Conservation (phyloP, 345 rosid genomes). For the Eucalyptus curtisii region DNA sequence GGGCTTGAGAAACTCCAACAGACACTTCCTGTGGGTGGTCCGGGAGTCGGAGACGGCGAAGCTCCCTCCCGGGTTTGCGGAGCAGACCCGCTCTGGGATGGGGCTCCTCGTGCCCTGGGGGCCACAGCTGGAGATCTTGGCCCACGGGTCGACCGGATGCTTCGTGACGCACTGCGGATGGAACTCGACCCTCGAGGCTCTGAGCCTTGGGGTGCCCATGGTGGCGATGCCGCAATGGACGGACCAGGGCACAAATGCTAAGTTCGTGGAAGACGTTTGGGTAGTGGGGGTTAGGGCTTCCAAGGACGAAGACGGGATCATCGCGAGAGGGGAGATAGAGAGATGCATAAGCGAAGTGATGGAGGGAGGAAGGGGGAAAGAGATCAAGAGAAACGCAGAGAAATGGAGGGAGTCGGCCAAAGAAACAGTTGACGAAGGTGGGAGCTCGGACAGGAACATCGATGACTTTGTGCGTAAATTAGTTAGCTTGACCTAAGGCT, state of each 20-base stretch:
- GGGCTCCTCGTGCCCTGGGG: conserved; percentile 13
- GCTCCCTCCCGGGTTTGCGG: neutral
- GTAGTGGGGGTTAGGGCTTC: conserved; percentile 1
- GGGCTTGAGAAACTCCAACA: neutral
- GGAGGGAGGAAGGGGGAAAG: conserved; percentile 15
- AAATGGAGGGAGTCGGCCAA: conserved; percentile 22
- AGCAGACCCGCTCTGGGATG: neutral
- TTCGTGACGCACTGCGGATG: conserved; percentile 23
- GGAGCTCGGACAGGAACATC: conserved; percentile 16
- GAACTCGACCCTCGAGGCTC: conserved; percentile 16
- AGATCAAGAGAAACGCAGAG: conserved; percentile 5
- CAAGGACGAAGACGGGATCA: neutral
- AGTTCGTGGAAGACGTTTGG: conserved; percentile 20
- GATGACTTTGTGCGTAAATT: neutral
- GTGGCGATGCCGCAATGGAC: conserved; percentile 28
- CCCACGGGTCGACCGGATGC: conserved; percentile 12
- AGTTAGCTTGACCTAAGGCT: neutral
- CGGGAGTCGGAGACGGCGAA: neutral
- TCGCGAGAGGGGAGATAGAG: neutral
- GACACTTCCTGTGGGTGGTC: conserved; percentile 14
- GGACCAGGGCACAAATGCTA: conserved; percentile 16
- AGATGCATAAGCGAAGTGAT: conserved; percentile 5
- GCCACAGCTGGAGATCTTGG: conserved; percentile 14
- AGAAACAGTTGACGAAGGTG: conserved; percentile 10
- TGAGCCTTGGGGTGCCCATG: conserved; percentile 25